phyloP scores from a whole-genome alignment of 768 basidiomycete species.

The Amanita jacksonii region DNA sequence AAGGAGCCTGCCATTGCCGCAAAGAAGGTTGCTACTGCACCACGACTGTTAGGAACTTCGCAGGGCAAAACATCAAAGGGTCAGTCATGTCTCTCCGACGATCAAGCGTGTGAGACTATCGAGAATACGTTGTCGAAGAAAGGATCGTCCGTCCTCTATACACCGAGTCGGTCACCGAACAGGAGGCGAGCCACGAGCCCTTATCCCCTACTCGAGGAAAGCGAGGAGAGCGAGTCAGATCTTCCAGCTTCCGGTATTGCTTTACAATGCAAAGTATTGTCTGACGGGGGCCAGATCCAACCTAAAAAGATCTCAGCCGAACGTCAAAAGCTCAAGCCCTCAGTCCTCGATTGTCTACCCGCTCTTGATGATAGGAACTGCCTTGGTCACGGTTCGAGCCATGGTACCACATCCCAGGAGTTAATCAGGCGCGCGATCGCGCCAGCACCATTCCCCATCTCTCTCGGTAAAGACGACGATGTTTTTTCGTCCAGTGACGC shows the following conservation, averaged over 20 bases:
- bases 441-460: slow-evolving; percentile 1
- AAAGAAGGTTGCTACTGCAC: slow-evolving; percentile 12
- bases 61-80: neutral
- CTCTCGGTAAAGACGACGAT: neutral
- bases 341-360: no score
- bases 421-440: no score
- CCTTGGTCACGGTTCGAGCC: no score
- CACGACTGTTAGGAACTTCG: slow-evolving; percentile 6
- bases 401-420: no score
- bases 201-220: neutral
- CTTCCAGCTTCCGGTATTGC: no score
- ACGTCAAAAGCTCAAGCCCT: no score
- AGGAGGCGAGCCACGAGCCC: neutral
- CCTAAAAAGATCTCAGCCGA: no score
- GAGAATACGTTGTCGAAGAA: neutral
- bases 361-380: no score
- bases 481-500: neutral
- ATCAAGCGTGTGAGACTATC: neutral
- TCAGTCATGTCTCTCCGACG: neutral
- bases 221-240: slow-evolving; percentile 2
- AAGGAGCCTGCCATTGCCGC: slow-evolving; percentile 10
- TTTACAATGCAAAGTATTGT: no score
- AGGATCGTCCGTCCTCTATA: neutral
- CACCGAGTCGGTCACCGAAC: neutral
- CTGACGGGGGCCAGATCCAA: no score